Conservation (phyloP, 2,329 filamentous ascomycete genomes). For the Alternaria panax region DNA sequence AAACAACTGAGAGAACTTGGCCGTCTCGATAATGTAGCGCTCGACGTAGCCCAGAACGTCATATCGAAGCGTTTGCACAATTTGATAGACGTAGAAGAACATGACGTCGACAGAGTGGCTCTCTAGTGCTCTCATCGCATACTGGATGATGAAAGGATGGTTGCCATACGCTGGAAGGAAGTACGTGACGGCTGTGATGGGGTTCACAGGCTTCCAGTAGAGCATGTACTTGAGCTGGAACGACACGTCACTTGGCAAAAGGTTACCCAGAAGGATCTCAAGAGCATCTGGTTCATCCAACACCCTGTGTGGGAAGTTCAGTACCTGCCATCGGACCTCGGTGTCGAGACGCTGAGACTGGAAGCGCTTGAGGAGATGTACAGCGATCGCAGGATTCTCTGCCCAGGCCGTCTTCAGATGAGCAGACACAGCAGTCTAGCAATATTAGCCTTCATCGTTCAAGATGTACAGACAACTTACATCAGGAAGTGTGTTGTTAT, state of each 20-base stretch:
- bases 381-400: slow-evolving; percentile 84
- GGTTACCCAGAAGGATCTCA: slow-evolving; percentile 78
- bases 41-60: slow-evolving; percentile 94
- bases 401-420: slow-evolving; percentile 85
- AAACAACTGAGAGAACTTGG: slow-evolving; percentile 96
- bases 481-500: slow-evolving; percentile 52
- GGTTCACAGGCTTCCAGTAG: slow-evolving; percentile 92
- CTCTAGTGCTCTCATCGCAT: slow-evolving; percentile 93
- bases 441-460: slow-evolving; percentile 17
- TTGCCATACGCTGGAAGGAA: slow-evolving; percentile 91
- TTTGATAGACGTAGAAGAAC: slow-evolving; percentile 98
- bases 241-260: slow-evolving; percentile 78
- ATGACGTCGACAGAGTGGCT: slow-evolving; percentile 95
- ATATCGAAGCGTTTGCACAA: slow-evolving; percentile 93
- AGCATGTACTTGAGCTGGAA: slow-evolving; percentile 91
- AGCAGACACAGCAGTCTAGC: slow-evolving; percentile 63
- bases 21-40: slow-evolving; percentile 95
- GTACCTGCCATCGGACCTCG: slow-evolving; percentile 79
- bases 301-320: slow-evolving; percentile 85
- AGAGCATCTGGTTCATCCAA: slow-evolving; percentile 82
- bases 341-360: slow-evolving; percentile 73
- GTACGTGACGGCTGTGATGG: slow-evolving; percentile 89
- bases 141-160: slow-evolving; percentile 92
- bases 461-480: slow-evolving; percentile 27
- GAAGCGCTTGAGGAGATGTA: slow-evolving; percentile 83